phyloP scores from a whole-genome alignment of 2,329 filamentous ascomycete species.

The Coleophoma eucalyptorum region DNA sequence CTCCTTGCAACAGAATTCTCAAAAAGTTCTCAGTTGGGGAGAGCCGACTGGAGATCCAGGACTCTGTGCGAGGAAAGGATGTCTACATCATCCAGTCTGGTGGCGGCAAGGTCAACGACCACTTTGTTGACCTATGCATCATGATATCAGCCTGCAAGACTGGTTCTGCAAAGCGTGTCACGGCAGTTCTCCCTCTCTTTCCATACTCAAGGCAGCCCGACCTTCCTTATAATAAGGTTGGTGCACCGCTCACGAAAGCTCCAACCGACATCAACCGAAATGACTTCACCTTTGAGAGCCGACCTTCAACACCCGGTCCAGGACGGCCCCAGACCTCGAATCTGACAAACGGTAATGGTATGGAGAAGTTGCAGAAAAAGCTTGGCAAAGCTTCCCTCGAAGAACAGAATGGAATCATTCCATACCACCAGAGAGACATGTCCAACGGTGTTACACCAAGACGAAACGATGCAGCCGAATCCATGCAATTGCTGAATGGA shows the following conservation, averaged over 20 bases:
- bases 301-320: constrained; percentile 79
- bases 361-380: constrained; percentile 67
- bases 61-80: constrained; percentile 96
- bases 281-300: constrained; percentile 87
- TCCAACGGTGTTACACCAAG: constrained; percentile 32
- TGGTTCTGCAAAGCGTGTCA: constrained; percentile 87
- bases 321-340: constrained; percentile 64
- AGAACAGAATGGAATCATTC: constrained; percentile 42
- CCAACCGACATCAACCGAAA: constrained; percentile 45
- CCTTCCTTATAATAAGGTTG: constrained; percentile 92
- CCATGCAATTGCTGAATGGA: constrained; percentile 28
- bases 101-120: constrained; percentile 89
- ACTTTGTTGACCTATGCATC: constrained; percentile 94
- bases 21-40: constrained; percentile 94
- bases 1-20: constrained; percentile 78
- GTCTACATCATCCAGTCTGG: constrained; percentile 98
- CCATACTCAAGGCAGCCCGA: constrained; percentile 96
- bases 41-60: constrained; percentile 90
- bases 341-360: constrained; percentile 54
- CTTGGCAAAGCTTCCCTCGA: constrained; percentile 65
- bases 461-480: constrained; percentile 34
- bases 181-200: constrained; percentile 90
- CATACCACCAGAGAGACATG: constrained; percentile 11
- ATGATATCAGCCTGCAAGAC: constrained; percentile 98
- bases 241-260: constrained; percentile 78